Evolutionary conservation across 352 stramenopile genomes (phyloP).

Genomic region (Phytopythium delawarense): DNA sequence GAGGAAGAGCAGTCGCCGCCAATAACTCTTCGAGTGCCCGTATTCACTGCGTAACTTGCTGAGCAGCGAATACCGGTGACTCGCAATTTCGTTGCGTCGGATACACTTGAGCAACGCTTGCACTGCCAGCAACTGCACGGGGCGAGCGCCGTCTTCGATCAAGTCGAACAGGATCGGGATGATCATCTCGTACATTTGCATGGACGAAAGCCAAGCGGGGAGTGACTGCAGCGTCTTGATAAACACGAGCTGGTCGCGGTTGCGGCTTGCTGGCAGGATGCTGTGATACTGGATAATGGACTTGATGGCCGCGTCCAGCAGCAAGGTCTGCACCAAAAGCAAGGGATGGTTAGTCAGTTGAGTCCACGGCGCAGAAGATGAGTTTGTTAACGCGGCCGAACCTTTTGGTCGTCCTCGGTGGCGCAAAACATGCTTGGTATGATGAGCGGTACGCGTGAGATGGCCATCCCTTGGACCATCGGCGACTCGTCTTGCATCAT

Average conservation of each 20-base stretch:
- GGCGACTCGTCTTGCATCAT: slow-evolving; percentile 66
- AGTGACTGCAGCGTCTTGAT: slow-evolving; percentile 61
- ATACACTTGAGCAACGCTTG: slow-evolving; percentile 67
- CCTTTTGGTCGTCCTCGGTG: slow-evolving; percentile 68
- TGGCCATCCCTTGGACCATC: slow-evolving; percentile 55
- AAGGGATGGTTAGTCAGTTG: not conserved
- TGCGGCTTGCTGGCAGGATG: slow-evolving; percentile 54
- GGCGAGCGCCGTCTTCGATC: slow-evolving; percentile 68
- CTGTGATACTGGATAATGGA: slow-evolving; percentile 72
- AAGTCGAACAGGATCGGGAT: slow-evolving; percentile 77
- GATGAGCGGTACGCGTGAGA: slow-evolving; percentile 48
- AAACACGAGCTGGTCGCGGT: slow-evolving; percentile 65
- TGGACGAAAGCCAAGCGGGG: slow-evolving; percentile 45
- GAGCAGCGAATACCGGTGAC: slow-evolving; percentile 66
- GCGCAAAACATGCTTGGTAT: slow-evolving; percentile 44
- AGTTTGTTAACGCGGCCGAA: slow-evolving; percentile 7
- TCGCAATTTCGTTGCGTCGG: slow-evolving; percentile 59
- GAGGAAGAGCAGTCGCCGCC: slow-evolving; percentile 68
- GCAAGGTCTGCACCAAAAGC: slow-evolving; percentile 20
- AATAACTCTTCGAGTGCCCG: slow-evolving; percentile 70
- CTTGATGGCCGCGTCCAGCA: slow-evolving; percentile 61
- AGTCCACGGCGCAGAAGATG: not conserved
- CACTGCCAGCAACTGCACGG: slow-evolving; percentile 65
- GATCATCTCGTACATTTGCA: slow-evolving; percentile 70
- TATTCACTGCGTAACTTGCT: slow-evolving; percentile 68